Evolutionary conservation across 2,329 filamentous ascomycete species (phyloP), one percentile per base, ranked within the genome.

Genomic region (Sporothrix variecibatus): DNA sequence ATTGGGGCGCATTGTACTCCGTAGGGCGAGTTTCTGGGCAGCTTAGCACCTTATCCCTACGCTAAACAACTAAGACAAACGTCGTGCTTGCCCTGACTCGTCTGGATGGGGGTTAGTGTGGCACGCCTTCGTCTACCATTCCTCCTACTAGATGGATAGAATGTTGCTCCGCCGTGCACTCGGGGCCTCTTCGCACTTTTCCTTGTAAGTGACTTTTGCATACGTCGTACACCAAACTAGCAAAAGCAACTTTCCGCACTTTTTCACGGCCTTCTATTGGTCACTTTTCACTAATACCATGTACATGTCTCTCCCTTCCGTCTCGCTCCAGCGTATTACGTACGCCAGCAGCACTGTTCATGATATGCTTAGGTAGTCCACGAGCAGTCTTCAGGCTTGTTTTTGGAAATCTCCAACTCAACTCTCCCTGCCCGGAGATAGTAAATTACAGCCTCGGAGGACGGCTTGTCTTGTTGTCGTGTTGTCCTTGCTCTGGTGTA

Each of bases 1-100:
- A 60, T 28, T 43, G 9, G 40, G 9, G 12, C 34, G 34, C 3
- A 7, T 3, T 34, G 34, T 34, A 34, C 34, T 34, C 34, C 34
- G 40, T 43, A 43, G 8, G 26, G 56, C 56, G 28, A 26, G 26
- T 34, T 34, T 34, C 23, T 31, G 56, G n/a, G 12, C 1, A 15
- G 38, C 62, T 46, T 38, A 67, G 62, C 62, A 67, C 62, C 62
- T 67, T 67, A 46, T 49, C 28, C 40, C 62, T n/a, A 49, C 40
- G 34, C 60, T 8, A 26, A 9, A 56, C 51, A 56, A 34, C 15
- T 15, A 20, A 26, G 26, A 34, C 56, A 34, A 3, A 7, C 34
- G 34, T 34, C 34, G n/a, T n/a, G 43, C 43, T 49, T 49, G 43
- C 12, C 43, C 43, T 20, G 43, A 11, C 4, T 20, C n/a, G n/a